Conservation (phyloP, 2,329 filamentous ascomycete species). For the Aspergillus udagawae region DNA sequence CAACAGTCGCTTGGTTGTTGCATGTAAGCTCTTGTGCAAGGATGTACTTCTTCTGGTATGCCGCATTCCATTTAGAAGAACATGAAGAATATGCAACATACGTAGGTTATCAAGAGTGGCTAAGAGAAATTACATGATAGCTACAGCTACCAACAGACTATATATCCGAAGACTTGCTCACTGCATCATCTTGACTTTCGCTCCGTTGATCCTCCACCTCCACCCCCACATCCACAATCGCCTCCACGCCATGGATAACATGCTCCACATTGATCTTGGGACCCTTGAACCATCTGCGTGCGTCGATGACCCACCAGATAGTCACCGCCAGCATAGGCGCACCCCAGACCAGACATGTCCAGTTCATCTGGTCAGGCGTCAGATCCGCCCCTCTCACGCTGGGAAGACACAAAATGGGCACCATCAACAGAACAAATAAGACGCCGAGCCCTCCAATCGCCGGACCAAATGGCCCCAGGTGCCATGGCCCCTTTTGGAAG, state of each 20-base stretch:
- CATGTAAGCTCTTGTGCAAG: background rate
- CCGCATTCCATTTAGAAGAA: background rate
- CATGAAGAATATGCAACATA: background rate
- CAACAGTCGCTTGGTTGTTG: background rate
- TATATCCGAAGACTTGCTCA: background rate
- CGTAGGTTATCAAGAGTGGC: background rate
- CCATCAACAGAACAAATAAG: conserved; percentile 61
- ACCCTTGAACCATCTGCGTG: conserved; percentile 66
- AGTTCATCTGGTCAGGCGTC: conserved; percentile 58
- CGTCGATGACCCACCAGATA: conserved; percentile 62
- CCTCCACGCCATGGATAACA: conserved; percentile 27
- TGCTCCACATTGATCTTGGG: conserved; percentile 65
- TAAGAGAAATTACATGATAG: background rate
- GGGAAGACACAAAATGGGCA: conserved; percentile 65
- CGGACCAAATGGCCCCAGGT: conserved; percentile 58
- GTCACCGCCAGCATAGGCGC: conserved; percentile 57
- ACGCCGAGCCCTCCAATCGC: conserved; percentile 56
- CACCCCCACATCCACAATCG: conserved; percentile 22
- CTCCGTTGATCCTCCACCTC: conserved; percentile 9
- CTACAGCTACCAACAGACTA: background rate
- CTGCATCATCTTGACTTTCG: background rate
- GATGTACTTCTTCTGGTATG: background rate
- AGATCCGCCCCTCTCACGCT: conserved; percentile 54
- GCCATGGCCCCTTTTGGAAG: conserved; percentile 66
- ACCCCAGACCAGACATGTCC: conserved; percentile 64